Evolutionary conservation across 164 flowering plant genomes (phyloP).

Genomic region (Nymphaea thermarum): DNA sequence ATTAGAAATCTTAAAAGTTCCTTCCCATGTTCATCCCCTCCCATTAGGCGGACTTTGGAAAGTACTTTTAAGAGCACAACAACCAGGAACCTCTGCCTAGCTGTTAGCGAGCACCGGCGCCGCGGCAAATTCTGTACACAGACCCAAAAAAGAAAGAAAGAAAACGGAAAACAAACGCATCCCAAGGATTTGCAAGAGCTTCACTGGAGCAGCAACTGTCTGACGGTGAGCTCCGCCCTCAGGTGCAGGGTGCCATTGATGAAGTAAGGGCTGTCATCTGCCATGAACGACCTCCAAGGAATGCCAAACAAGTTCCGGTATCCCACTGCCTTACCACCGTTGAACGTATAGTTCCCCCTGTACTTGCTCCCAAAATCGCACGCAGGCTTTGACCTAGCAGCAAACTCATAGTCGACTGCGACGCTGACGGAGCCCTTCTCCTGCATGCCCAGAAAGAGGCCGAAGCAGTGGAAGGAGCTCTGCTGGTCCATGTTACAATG

Average conservation of each 20-base stretch:
- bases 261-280: constrained; percentile 71
- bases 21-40: too few relatives aligned
- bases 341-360: constrained; percentile 89
- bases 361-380: constrained; percentile 36
- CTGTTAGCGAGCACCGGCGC: too few relatives aligned
- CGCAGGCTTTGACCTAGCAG: constrained; percentile 66
- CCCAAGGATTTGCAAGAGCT: too few relatives aligned
- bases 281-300: constrained; percentile 69
- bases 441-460: constrained; percentile 91
- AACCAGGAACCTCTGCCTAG: too few relatives aligned
- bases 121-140: too few relatives aligned
- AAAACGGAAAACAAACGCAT: too few relatives aligned
- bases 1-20: too few relatives aligned
- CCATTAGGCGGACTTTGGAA: too few relatives aligned
- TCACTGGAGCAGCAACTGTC: constrained; percentile 3
- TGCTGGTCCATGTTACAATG: constrained; percentile 99
- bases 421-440: constrained; percentile 80
- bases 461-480: constrained; percentile 78
- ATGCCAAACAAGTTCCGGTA: constrained; percentile 69
- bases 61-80: too few relatives aligned
- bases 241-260: constrained; percentile 76
- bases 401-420: constrained; percentile 85
- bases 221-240: constrained; percentile 83
- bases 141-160: too few relatives aligned
- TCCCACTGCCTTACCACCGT: constrained; percentile 96